phyloP scores from a whole-genome alignment of 2,329 filamentous ascomycete species.

The Sporothrix globosa region DNA sequence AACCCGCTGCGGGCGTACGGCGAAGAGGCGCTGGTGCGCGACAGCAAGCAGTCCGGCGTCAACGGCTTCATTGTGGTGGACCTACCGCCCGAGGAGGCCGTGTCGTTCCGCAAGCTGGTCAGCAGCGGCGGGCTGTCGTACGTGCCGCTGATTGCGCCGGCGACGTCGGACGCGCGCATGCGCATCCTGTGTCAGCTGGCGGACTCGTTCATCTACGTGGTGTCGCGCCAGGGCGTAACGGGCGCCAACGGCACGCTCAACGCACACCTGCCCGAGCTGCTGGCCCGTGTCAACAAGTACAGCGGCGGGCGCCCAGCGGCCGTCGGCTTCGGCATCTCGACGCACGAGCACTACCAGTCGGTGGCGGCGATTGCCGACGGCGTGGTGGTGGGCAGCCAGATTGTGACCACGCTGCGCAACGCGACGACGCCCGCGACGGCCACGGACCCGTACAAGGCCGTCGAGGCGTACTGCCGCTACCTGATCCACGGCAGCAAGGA shows the following conservation, averaged over 20 bases:
- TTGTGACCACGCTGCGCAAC: constrained; percentile 77
- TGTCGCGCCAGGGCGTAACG: constrained; percentile 95
- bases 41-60: constrained; percentile 81
- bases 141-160: constrained; percentile 92
- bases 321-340: constrained; percentile 95
- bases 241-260: constrained; percentile 85
- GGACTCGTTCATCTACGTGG: constrained; percentile 98
- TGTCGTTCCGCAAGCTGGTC: constrained; percentile 87
- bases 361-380: constrained; percentile 85
- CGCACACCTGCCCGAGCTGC: constrained; percentile 75
- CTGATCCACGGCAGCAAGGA: constrained; percentile 55
- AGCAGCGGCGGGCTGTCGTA: constrained; percentile 83
- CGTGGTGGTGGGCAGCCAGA: constrained; percentile 95
- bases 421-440: constrained; percentile 47
- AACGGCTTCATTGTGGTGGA: constrained; percentile 98
- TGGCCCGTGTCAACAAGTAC: constrained; percentile 86
- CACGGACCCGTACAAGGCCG: constrained; percentile 61
- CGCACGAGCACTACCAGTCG: constrained; percentile 86
- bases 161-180: constrained; percentile 92
- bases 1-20: constrained; percentile 94
- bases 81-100: constrained; percentile 90
- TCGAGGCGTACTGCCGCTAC: constrained; percentile 84
- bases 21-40: constrained; percentile 82
- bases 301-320: constrained; percentile 89
- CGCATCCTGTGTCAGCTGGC: constrained; percentile 94